Percentiles rank a stretch among this genome's conserved stretches.
Conservation (phyloP, 2,329 filamentous ascomycete genomes). For the Neonectria coccinea region DNA sequence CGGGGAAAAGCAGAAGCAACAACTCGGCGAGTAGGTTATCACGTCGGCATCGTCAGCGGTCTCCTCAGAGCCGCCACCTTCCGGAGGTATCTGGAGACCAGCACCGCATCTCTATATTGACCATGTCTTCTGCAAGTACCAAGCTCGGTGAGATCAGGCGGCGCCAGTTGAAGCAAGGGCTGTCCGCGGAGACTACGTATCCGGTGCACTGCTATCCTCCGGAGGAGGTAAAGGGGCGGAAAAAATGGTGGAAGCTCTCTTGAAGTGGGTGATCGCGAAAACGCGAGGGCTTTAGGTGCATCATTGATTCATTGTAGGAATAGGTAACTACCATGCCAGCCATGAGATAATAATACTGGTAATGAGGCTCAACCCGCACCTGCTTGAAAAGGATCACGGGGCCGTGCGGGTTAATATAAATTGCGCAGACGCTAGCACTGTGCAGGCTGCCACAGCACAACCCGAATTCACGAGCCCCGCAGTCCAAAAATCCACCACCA, state of each 20-base stretch:
- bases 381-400: neutral
- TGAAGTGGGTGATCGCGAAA: constrained; percentile 6
- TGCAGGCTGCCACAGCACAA: constrained; percentile 36
- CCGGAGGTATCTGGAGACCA: constrained; percentile 18
- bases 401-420: neutral
- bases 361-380: constrained; percentile 11
- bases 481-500: constrained; percentile 43
- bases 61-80: constrained; percentile 17
- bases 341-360: neutral
- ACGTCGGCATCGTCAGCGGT: constrained; percentile 25
- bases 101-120: constrained; percentile 47
- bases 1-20: constrained; percentile 29
- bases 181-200: constrained; percentile 32
- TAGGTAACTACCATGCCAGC: neutral
- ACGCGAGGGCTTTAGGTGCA: neutral
- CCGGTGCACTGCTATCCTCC: constrained; percentile 34
- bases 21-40: constrained; percentile 25
- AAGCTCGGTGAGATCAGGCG: constrained; percentile 57
- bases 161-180: constrained; percentile 34
- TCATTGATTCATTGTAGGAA: neutral
- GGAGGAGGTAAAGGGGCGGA: constrained; percentile 32
- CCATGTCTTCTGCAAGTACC: constrained; percentile 58
- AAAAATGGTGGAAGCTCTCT: constrained; percentile 42
- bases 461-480: constrained; percentile 44
- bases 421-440: constrained; percentile 16